Evolutionary conservation across 2,329 filamentous ascomycete species (phyloP).

Genomic region (Cladobotryum protrusum): DNA sequence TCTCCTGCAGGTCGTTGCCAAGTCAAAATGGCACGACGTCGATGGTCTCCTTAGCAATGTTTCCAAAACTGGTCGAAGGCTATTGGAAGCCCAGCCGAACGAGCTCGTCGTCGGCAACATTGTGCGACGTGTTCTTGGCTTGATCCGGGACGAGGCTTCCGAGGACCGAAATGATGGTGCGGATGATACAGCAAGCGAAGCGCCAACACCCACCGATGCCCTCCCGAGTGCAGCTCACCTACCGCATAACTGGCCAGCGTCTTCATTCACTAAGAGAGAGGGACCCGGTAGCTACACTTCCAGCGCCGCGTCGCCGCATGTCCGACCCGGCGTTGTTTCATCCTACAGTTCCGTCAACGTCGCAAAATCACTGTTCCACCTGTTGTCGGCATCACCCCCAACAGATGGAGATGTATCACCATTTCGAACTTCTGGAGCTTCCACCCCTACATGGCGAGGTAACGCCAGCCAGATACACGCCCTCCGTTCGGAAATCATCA

Average conservation of each 20-base stretch:
- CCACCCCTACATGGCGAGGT: slow-evolving; percentile 38
- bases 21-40: slow-evolving; percentile 71
- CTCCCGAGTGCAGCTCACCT: slow-evolving; percentile 21
- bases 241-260: slow-evolving; percentile 25
- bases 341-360: slow-evolving; percentile 59
- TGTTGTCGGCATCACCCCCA: slow-evolving; percentile 67
- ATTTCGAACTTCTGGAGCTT: slow-evolving; percentile 41
- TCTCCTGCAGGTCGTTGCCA: slow-evolving; percentile 77
- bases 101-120: slow-evolving; percentile 95
- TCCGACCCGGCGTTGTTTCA: slow-evolving; percentile 55
- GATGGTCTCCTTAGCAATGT: slow-evolving; percentile 74
- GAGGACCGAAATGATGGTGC: slow-evolving; percentile 63
- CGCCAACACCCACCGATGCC: slow-evolving; percentile 36
- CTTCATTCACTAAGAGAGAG: slow-evolving; percentile 30
- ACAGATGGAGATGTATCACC: slow-evolving; percentile 40
- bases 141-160: slow-evolving; percentile 86
- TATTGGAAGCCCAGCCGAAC: slow-evolving; percentile 77
- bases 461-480: slow-evolving; percentile 53
- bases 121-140: slow-evolving; percentile 77
- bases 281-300: slow-evolving; percentile 24
- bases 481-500: slow-evolving; percentile 82
- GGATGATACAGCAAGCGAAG: slow-evolving; percentile 55
- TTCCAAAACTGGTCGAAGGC: slow-evolving; percentile 66
- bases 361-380: slow-evolving; percentile 77
- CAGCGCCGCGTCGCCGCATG: slow-evolving; percentile 22